Conservation (phyloP, 805 yeast genomes). For the Saccharomycopsis sp. region DNA sequence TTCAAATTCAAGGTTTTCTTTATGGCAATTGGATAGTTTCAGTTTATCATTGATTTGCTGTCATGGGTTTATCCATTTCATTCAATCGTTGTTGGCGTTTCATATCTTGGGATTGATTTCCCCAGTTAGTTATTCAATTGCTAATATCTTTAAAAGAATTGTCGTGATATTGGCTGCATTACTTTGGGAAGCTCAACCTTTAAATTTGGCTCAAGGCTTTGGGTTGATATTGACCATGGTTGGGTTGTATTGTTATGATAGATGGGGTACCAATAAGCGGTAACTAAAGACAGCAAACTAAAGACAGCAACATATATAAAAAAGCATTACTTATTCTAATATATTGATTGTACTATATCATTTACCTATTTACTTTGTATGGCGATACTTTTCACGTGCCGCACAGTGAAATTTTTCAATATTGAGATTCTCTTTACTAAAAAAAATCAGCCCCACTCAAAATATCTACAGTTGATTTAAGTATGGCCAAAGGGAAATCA, state of each 20-base stretch:
- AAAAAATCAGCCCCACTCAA: slow-evolving; percentile 14
- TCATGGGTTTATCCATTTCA: slow-evolving; percentile 66
- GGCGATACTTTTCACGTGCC: too few relatives aligned
- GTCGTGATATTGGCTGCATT: slow-evolving; percentile 62
- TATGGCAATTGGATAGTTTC: slow-evolving; percentile 26
- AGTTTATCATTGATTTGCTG: slow-evolving; percentile 37
- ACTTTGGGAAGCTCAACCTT: slow-evolving; percentile 49
- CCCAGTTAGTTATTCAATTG: slow-evolving; percentile 76
- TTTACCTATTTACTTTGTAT: too few relatives aligned
- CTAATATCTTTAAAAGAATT: slow-evolving; percentile 68
- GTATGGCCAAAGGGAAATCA: slow-evolving; percentile 30
- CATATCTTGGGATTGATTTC: slow-evolving; percentile 64
- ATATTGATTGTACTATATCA: background rate
- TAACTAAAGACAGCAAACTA: slow-evolving; percentile 3
- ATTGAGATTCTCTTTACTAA: background rate
- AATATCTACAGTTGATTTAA: background rate
- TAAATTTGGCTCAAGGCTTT: slow-evolving; percentile 35
- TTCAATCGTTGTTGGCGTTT: slow-evolving; percentile 69
- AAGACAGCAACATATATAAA: background rate
- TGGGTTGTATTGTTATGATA: slow-evolving; percentile 67
- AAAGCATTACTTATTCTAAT: background rate
- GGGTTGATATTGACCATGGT: slow-evolving; percentile 51
- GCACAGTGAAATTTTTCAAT: background rate
- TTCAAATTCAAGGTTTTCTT: slow-evolving; percentile 24
- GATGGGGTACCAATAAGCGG: slow-evolving; percentile 44